phyloP scores from a whole-genome alignment of 306 rosid species.

The Rosa chinensis region DNA sequence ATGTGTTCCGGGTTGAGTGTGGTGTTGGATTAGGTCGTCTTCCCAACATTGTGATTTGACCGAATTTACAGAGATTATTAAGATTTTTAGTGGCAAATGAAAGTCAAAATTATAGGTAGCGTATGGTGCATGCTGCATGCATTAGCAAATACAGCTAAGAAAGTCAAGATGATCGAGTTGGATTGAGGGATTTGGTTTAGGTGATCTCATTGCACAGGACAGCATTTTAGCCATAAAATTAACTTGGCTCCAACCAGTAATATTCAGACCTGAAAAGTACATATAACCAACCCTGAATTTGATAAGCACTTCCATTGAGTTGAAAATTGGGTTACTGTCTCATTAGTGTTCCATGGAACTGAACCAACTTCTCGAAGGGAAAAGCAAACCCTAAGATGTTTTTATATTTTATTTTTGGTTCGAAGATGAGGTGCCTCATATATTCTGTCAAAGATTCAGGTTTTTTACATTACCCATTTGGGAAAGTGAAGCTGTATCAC shows the following conservation, averaged over 20 bases:
- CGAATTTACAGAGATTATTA: background rate
- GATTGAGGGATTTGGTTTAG: constrained; percentile 11
- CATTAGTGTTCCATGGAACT: background rate
- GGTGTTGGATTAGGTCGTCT: background rate
- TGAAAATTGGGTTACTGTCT: background rate
- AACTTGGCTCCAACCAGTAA: background rate
- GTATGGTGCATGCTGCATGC: constrained; percentile 10
- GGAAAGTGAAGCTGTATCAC: constrained; percentile 4
- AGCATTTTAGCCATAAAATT: constrained; percentile 3
- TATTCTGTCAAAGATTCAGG: constrained; percentile 10
- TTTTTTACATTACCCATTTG: constrained; percentile 2
- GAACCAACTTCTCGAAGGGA: background rate
- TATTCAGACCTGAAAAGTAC: background rate
- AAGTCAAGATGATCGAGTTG: constrained; percentile 25
- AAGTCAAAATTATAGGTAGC: constrained; percentile 27
- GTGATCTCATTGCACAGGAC: constrained; percentile 27
- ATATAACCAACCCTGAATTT: background rate
- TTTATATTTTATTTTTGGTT: background rate
- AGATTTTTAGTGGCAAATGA: background rate
- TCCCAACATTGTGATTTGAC: background rate
- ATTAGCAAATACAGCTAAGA: background rate
- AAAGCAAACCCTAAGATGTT: background rate
- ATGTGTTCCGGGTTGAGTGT: background rate
- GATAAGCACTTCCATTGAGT: background rate
- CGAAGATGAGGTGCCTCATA: background rate